phyloP scores from a whole-genome alignment of 768 basidiomycete species.

The Boletus reticulatus region DNA sequence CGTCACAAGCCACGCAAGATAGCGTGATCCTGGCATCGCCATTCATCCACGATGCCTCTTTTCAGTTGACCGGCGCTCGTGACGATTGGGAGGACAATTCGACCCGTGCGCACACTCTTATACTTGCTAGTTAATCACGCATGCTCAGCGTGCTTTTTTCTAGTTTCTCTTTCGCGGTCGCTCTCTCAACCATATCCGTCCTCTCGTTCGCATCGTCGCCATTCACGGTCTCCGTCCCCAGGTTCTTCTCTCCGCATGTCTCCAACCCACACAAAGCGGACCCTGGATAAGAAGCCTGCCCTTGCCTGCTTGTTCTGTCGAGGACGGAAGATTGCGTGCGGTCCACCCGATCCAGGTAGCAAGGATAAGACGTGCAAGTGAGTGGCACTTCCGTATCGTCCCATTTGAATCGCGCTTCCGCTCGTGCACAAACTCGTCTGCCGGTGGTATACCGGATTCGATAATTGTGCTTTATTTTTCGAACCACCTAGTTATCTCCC shows the following conservation, averaged over 20 bases:
- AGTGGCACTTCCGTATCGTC: conserved; percentile 29
- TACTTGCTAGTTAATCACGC: conserved; percentile 14
- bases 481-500: conserved; percentile 11
- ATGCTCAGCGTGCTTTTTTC: conserved; percentile 18
- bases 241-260: conserved; percentile 16
- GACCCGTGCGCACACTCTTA: not conserved
- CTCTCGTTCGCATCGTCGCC: conserved; percentile 22
- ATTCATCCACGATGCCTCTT: conserved; percentile 11
- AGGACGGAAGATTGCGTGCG: conserved; percentile 68
- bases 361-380: conserved; percentile 65
- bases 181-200: conserved; percentile 11
- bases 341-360: conserved; percentile 52
- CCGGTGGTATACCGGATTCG: conserved; percentile 15
- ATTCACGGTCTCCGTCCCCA: conserved; percentile 29
- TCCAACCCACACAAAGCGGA: conserved; percentile 23
- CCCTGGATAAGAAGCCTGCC: conserved; percentile 52
- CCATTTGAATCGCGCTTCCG: not conserved
- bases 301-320: conserved; percentile 66
- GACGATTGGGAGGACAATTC: conserved; percentile 26
- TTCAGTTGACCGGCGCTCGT: not conserved
- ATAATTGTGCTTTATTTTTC: not conserved
- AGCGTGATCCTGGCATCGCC: conserved; percentile 9
- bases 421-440: conserved; percentile 6
- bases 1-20: conserved; percentile 16
- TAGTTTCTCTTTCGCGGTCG: conserved; percentile 6